These are phyloP conservation scores for Trametopsis cervina DNA, from an alignment of 768 basidiomycete genomes.

Conservation along the genomic window DNA sequence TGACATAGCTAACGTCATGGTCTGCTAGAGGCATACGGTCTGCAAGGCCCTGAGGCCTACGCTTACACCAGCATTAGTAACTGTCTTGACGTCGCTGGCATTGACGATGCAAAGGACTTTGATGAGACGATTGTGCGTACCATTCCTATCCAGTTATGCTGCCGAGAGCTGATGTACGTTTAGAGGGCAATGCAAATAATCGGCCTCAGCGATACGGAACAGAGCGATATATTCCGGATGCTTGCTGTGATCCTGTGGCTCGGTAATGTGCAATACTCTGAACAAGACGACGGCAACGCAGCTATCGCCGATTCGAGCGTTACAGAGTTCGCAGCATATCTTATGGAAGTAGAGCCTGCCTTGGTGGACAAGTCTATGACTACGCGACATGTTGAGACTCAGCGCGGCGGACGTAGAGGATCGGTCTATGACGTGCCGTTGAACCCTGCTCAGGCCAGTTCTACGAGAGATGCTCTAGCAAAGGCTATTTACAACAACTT, in stretches of 20 bases:
- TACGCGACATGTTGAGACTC: slow-evolving; percentile 83
- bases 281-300: slow-evolving; percentile 88
- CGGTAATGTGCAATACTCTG: slow-evolving; percentile 88
- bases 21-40: slow-evolving; percentile 76
- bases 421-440: slow-evolving; percentile 96
- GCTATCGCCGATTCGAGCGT: slow-evolving; percentile 73
- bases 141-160: too few species aligned
- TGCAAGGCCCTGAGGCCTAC: slow-evolving; percentile 95
- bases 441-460: slow-evolving; percentile 84
- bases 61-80: slow-evolving; percentile 89
- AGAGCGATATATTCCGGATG: slow-evolving; percentile 89
- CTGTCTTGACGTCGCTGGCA: slow-evolving; percentile 85
- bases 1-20: neutral
- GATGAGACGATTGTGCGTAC: slow-evolving; percentile 77
- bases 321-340: slow-evolving; percentile 91
- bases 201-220: slow-evolving; percentile 79
- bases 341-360: slow-evolving; percentile 81
- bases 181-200: slow-evolving; percentile 93
- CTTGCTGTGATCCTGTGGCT: slow-evolving; percentile 91
- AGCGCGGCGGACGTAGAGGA: slow-evolving; percentile 85
- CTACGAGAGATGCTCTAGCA: slow-evolving; percentile 86
- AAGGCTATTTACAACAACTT: slow-evolving; percentile 98
- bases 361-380: slow-evolving; percentile 85
- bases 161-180: too few species aligned
- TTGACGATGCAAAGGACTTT: slow-evolving; percentile 86